Evolutionary conservation across 495 filamentous ascomycete species (phyloP).

Genomic region (Neurospora cerealis): DNA sequence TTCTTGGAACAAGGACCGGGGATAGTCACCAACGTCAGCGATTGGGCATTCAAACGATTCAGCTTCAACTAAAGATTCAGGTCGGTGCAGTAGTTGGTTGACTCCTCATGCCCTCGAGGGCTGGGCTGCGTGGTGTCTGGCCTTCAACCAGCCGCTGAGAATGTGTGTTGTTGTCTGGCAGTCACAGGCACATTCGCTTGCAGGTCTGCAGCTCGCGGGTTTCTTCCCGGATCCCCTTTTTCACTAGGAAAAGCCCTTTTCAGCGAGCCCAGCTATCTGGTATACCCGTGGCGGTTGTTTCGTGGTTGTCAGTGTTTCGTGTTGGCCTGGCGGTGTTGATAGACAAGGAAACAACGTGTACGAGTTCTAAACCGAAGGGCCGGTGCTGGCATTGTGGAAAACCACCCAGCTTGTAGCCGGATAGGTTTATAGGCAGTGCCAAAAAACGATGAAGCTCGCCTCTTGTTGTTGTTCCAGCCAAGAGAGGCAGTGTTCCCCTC

Average conservation of each 20-base stretch:
- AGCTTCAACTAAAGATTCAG: not conserved
- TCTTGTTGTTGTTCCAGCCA: not conserved
- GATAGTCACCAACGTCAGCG: not conserved
- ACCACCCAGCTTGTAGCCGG: not conserved
- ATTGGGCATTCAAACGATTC: not conserved
- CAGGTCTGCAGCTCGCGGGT: not conserved
- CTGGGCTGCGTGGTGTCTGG: not conserved
- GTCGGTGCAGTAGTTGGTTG: not conserved
- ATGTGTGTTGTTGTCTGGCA: not conserved
- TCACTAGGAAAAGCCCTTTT: not conserved
- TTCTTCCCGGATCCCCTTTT: not conserved
- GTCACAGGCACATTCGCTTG: not conserved
- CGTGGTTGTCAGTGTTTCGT: not conserved
- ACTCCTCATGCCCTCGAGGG: not conserved
- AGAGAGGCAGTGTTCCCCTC: not conserved
- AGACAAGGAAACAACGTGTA: not conserved
- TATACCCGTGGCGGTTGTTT: not conserved
- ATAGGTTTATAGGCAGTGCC: not conserved
- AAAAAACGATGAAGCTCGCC: not conserved
- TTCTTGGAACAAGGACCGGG: not conserved
- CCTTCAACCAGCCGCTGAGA: not conserved
- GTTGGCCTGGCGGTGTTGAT: not conserved
- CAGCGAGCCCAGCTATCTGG: not conserved
- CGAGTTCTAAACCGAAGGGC: not conserved
- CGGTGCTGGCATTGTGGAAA: not conserved